Percentiles rank a stretch among this genome's conserved stretches.
Conservation (phyloP, 2,329 filamentous ascomycete species). For the Sporothrix humicola region DNA sequence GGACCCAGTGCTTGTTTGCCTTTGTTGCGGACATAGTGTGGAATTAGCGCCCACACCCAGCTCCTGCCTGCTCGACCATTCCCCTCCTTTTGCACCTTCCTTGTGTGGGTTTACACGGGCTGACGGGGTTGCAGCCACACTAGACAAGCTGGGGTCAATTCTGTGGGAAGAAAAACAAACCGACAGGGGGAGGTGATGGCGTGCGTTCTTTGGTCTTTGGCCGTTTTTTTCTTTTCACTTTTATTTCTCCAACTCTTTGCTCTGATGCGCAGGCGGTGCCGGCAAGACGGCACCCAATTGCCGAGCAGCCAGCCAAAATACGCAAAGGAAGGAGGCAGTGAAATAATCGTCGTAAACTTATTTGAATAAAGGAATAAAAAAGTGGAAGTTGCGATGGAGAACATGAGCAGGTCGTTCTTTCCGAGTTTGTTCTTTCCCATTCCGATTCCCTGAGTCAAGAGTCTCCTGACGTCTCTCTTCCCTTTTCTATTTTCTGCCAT, state of each 20-base stretch:
- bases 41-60: background rate
- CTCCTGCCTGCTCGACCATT: background rate
- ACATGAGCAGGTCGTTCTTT: background rate
- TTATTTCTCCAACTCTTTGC: background rate
- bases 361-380: background rate
- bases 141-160: background rate
- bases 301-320: constrained; percentile 22
- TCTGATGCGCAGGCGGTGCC: background rate
- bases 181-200: background rate
- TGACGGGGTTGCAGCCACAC: background rate
- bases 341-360: background rate
- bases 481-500: background rate
- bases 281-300: constrained; percentile 24
- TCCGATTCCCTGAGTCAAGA: background rate
- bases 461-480: background rate
- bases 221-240: background rate
- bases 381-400: constrained; percentile 12
- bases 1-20: background rate
- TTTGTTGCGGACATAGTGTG: constrained; percentile 10
- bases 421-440: constrained; percentile 3
- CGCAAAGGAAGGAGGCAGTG: background rate
- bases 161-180: background rate
- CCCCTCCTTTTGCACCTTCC: constrained; percentile 23
- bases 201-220: background rate
- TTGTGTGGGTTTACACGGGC: background rate